Conservation (phyloP, 2,329 filamentous ascomycete genomes). For the Trichophyton verrucosum region DNA sequence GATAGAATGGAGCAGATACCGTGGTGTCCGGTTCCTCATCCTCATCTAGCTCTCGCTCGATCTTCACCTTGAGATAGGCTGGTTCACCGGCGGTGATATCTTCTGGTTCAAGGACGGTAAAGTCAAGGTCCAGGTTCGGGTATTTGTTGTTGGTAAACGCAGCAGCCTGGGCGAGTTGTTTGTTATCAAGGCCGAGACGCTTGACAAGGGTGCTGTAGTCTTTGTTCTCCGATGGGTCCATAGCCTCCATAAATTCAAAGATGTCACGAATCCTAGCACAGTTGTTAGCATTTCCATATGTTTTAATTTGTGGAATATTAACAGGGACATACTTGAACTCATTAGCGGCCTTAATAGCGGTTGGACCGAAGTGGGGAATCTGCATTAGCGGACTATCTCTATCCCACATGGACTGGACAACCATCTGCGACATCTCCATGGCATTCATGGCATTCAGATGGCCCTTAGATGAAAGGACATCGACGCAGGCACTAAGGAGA, state of each 20-base stretch:
- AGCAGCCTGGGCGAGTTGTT: constrained; percentile 76
- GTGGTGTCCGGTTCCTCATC: constrained; percentile 64
- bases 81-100: constrained; percentile 68
- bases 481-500: constrained; percentile 80
- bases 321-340: constrained; percentile 53
- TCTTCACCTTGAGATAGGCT: constrained; percentile 68
- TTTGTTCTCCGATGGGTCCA: constrained; percentile 88
- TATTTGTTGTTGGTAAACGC: constrained; percentile 94
- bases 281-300: constrained; percentile 19
- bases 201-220: constrained; percentile 68
- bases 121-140: constrained; percentile 84
- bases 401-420: constrained; percentile 98
- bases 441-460: constrained; percentile 95
- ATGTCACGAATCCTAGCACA: constrained; percentile 66
- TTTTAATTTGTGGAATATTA: background rate
- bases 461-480: constrained; percentile 89
- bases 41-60: constrained; percentile 69
- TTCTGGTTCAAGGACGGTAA: constrained; percentile 70
- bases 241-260: constrained; percentile 96
- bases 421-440: constrained; percentile 99
- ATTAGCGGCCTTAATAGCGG: constrained; percentile 70
- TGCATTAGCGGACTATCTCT: constrained; percentile 93
- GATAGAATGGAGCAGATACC: constrained; percentile 93
- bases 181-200: constrained; percentile 63
- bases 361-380: constrained; percentile 83